These are phyloP conservation scores for Starmerella apis DNA, from an alignment of 805 yeast genomes.

Conservation along the genomic window DNA sequence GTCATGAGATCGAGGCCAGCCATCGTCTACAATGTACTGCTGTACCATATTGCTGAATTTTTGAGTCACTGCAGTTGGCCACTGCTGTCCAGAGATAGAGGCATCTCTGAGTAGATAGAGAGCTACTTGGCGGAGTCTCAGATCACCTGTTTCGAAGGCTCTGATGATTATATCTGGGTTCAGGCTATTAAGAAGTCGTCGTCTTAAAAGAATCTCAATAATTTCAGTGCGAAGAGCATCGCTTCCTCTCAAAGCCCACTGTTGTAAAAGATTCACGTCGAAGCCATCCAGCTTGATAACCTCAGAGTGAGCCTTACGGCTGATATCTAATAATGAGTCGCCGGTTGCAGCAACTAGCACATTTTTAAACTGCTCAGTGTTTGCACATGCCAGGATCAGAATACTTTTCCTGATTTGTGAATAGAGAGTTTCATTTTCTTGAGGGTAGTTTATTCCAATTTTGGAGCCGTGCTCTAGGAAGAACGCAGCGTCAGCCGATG, in stretches of 20 bases:
- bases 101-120: constrained; percentile 28
- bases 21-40: constrained; percentile 27
- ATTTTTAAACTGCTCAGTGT: constrained; percentile 32
- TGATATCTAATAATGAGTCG: constrained; percentile 47
- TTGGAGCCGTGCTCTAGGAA: constrained; percentile 40
- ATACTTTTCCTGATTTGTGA: constrained; percentile 36
- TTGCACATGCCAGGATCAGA: constrained; percentile 31
- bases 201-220: constrained; percentile 29
- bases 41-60: constrained; percentile 14
- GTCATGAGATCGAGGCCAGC: constrained; percentile 29
- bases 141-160: constrained; percentile 30
- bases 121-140: constrained; percentile 49
- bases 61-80: neutral
- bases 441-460: constrained; percentile 13
- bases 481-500: constrained; percentile 45
- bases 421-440: constrained; percentile 43
- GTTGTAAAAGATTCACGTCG: constrained; percentile 39
- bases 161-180: constrained; percentile 36
- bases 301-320: constrained; percentile 42
- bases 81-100: neutral
- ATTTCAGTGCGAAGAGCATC: constrained; percentile 36
- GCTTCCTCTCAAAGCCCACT: constrained; percentile 44
- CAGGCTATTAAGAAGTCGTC: constrained; percentile 45
- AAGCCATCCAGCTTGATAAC: constrained; percentile 38
- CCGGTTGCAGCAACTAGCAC: constrained; percentile 51